Conservation (phyloP, 2,329 filamentous ascomycete species). For the Ilyonectria mors-panacis region DNA sequence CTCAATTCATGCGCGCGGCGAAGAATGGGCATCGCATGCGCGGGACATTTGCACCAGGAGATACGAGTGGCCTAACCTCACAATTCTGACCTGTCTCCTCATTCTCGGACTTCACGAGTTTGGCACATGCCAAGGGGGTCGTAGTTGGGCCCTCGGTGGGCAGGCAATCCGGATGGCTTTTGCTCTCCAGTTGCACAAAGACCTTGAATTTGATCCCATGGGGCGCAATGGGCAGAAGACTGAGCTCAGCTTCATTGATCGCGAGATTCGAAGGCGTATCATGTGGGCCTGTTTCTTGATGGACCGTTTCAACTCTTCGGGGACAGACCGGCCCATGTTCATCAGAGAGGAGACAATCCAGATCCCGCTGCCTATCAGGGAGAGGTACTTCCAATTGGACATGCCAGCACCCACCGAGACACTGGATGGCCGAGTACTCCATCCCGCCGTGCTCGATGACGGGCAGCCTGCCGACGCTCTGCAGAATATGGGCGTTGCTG, state of each 20-base stretch:
- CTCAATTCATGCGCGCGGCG: slow-evolving; percentile 84
- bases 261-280: slow-evolving; percentile 90
- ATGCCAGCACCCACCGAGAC: slow-evolving; percentile 91
- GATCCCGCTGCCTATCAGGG: slow-evolving; percentile 91
- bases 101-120: slow-evolving; percentile 95
- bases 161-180: slow-evolving; percentile 98
- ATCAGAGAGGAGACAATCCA: slow-evolving; percentile 90
- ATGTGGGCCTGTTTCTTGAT: slow-evolving; percentile 99
- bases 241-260: slow-evolving; percentile 89
- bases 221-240: slow-evolving; percentile 72
- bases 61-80: slow-evolving; percentile 97
- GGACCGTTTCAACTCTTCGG: slow-evolving; percentile 97
- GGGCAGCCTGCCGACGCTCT: slow-evolving; percentile 76
- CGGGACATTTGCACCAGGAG: slow-evolving; percentile 87
- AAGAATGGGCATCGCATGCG: slow-evolving; percentile 91
- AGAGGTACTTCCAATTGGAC: slow-evolving; percentile 91
- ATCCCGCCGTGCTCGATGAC: slow-evolving; percentile 73
- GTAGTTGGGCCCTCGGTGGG: slow-evolving; percentile 95
- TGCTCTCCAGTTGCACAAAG: slow-evolving; percentile 92
- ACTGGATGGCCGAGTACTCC: slow-evolving; percentile 78
- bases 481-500: slow-evolving; percentile 94
- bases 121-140: slow-evolving; percentile 94
- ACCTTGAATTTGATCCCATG: slow-evolving; percentile 85
- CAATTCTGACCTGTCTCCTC: slow-evolving; percentile 90
- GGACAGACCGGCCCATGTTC: slow-evolving; percentile 92